These are phyloP conservation scores for Trametes punicea DNA, from an alignment of 768 basidiomycete species.

Conservation along the genomic window DNA sequence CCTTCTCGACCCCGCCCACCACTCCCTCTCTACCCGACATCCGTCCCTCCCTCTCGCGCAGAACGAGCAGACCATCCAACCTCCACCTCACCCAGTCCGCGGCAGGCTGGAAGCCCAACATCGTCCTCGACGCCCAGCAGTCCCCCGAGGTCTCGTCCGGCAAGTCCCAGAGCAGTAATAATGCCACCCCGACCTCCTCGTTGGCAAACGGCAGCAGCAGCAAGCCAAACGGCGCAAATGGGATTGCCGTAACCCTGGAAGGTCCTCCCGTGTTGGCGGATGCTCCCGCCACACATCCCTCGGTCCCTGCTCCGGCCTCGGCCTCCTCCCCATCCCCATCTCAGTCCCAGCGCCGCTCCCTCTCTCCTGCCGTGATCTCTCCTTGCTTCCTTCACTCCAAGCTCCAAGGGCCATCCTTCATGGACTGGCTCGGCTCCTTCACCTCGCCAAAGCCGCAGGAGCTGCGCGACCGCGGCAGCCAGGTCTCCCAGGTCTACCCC, in stretches of 20 bases:
- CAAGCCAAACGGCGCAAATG: conserved; percentile 22
- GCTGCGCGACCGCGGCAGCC: conserved; percentile 13
- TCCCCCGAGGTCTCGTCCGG: conserved; percentile 23
- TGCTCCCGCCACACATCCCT: conserved; percentile 19
- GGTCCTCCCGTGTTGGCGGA: conserved; percentile 9
- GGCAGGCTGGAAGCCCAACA: conserved; percentile 33
- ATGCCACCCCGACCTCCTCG: not conserved
- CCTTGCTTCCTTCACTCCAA: conserved; percentile 94
- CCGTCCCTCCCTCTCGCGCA: conserved; percentile 39
- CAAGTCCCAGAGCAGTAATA: not conserved
- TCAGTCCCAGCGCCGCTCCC: conserved; percentile 13
- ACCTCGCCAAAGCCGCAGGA: conserved; percentile 6
- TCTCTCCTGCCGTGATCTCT: conserved; percentile 40
- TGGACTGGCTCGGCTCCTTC: conserved; percentile 56
- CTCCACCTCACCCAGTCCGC: conserved; percentile 32
- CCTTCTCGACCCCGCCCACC: conserved; percentile 43
- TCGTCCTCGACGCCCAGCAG: conserved; percentile 36
- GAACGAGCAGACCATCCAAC: conserved; percentile 32
- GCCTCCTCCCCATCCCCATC: not conserved
- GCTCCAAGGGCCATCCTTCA: conserved; percentile 78
- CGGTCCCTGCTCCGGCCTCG: conserved; percentile 4
- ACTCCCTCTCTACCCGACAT: conserved; percentile 34
- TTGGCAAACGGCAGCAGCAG: conserved; percentile 15
- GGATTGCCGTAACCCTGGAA: conserved; percentile 14
- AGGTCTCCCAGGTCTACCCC: conserved; percentile 24